phyloP scores from a whole-genome alignment of 768 basidiomycete genomes.

The Pleurotus djamor region DNA sequence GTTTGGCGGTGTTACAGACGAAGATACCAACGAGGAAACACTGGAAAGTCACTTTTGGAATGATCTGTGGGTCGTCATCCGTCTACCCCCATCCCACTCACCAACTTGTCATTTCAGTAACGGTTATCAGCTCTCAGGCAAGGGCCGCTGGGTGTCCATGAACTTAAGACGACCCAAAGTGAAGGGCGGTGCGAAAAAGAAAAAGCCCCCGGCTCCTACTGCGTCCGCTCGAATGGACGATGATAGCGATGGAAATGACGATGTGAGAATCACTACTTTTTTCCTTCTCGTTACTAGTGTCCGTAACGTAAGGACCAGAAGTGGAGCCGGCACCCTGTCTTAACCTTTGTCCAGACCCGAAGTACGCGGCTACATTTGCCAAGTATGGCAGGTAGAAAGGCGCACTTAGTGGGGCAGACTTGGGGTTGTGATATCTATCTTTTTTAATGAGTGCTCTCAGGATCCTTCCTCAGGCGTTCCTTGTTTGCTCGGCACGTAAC shows the following conservation, averaged over 20 bases:
- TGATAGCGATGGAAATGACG: slow-evolving; percentile 14
- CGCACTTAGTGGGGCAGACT: too few relatives aligned
- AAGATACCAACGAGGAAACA: slow-evolving; percentile 81
- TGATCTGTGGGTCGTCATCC: slow-evolving; percentile 60
- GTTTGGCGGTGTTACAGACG: slow-evolving; percentile 88
- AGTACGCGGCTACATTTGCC: too few relatives aligned
- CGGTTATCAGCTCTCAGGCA: slow-evolving; percentile 72
- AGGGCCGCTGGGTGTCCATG: slow-evolving; percentile 79
- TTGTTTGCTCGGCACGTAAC: too few relatives aligned
- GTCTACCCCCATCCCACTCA: background rate
- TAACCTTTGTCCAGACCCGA: too few relatives aligned
- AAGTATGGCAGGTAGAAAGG: too few relatives aligned
- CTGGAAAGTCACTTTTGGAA: slow-evolving; percentile 87
- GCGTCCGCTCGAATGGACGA: slow-evolving; percentile 10
- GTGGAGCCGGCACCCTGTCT: too few relatives aligned
- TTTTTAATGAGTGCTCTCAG: background rate
- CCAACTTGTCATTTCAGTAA: slow-evolving; percentile 40
- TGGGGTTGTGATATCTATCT: background rate
- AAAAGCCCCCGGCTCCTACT: slow-evolving; percentile 23
- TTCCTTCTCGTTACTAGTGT: too few relatives aligned
- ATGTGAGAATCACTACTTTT: background rate
- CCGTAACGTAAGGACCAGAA: too few relatives aligned
- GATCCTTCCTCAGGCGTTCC: too few relatives aligned
- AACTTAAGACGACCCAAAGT: slow-evolving; percentile 73
- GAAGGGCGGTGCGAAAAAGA: slow-evolving; percentile 41